Evolutionary conservation across 2,329 filamentous ascomycete genomes (phyloP).

Genomic region (Gnomoniopsis sp.): DNA sequence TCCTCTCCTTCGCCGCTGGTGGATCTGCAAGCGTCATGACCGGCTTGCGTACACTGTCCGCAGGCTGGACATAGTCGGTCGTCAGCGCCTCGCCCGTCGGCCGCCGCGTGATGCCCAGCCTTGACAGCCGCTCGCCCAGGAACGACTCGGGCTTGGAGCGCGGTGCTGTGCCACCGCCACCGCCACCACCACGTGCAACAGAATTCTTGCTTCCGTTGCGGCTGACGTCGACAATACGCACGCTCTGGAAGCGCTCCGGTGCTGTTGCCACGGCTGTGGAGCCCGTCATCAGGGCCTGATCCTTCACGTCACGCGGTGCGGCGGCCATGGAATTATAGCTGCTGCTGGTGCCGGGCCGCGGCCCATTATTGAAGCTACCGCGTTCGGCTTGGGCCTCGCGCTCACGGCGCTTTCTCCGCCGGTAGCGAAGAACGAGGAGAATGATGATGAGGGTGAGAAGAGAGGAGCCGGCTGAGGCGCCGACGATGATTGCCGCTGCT

Average conservation of each 20-base stretch:
- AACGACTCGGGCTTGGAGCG: background rate
- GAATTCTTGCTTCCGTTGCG: background rate
- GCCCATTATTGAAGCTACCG: constrained; percentile 21
- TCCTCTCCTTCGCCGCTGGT: constrained; percentile 5
- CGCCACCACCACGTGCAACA: too few species aligned
- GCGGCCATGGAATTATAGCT: constrained; percentile 17
- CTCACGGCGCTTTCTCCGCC: constrained; percentile 17
- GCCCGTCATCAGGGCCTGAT: constrained; percentile 16
- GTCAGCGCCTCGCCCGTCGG: background rate
- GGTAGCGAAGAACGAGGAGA: constrained; percentile 26
- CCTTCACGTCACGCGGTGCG: constrained; percentile 24
- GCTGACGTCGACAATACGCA: background rate
- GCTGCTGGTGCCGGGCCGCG: constrained; percentile 5
- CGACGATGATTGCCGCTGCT: constrained; percentile 38
- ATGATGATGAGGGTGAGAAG: constrained; percentile 36
- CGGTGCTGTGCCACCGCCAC: background rate
- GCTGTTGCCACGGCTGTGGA: background rate
- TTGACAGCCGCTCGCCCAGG: background rate
- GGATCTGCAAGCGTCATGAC: constrained; percentile 13
- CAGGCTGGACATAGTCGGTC: constrained; percentile 21
- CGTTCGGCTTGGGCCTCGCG: background rate
- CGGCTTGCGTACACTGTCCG: constrained; percentile 1
- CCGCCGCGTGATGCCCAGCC: constrained; percentile 1
- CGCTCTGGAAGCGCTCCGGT: background rate
- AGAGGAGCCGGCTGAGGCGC: constrained; percentile 38